Conservation (phyloP, 2,329 filamentous ascomycete species). For the Fusarium concolor region DNA sequence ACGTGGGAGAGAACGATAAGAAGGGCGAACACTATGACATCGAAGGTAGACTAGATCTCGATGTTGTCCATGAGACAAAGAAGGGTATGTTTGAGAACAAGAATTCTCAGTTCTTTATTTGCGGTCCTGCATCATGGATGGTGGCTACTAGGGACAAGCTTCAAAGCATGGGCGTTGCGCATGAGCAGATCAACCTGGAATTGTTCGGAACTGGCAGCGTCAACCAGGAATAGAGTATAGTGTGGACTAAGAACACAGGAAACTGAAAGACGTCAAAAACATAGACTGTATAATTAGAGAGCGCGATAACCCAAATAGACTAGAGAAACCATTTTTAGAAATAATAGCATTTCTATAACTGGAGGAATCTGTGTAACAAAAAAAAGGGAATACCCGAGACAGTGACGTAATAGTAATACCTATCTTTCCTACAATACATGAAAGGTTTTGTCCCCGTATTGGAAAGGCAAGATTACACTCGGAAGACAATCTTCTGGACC, state of each 20-base stretch:
- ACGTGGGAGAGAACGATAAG: background rate
- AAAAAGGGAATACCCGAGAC: no score
- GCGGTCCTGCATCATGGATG: conserved; percentile 11
- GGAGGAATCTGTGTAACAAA: no score
- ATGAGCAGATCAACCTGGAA: conserved; percentile 1
- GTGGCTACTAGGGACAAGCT: conserved; percentile 1
- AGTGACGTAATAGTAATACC: no score
- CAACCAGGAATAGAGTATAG: background rate
- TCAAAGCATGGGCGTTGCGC: background rate
- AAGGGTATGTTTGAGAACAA: background rate
- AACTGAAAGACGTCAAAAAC: background rate
- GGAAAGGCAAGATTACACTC: no score
- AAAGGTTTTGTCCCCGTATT: no score
- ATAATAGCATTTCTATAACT: no score
- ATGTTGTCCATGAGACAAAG: background rate
- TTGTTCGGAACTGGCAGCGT: conserved; percentile 5
- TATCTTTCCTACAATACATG: no score
- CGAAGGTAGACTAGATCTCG: conserved; percentile 1
- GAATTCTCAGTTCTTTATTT: background rate
- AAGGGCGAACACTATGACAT: conserved; percentile 7
- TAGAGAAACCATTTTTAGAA: background rate
- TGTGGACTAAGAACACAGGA: fast-evolving
- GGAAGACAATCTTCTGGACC: conserved; percentile 78
- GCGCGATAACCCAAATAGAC: background rate
- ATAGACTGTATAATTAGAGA: background rate